These are phyloP conservation scores for Xylariomycetidae sp. DNA, from an alignment of 2,329 filamentous ascomycete genomes.

Conservation along the genomic window DNA sequence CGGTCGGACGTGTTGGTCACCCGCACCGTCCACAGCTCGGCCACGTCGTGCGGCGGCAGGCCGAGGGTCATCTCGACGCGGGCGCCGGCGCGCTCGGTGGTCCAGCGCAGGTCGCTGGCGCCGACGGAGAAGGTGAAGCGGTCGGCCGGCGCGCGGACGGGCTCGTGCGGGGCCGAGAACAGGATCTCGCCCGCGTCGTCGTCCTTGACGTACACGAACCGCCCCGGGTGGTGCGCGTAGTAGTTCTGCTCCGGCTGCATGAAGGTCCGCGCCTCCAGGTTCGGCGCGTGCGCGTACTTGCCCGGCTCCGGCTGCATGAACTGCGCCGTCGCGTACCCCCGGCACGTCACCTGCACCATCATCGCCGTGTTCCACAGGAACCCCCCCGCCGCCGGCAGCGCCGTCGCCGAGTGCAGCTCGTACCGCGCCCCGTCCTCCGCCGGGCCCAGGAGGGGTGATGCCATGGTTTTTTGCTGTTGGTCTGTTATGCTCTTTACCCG, in stretches of 20 bases:
- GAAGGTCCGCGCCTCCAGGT: constrained; percentile 52
- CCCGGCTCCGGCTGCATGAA: constrained; percentile 57
- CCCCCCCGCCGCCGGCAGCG: constrained; percentile 48
- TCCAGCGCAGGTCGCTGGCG: constrained; percentile 50
- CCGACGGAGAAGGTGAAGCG: constrained; percentile 47
- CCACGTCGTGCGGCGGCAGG: constrained; percentile 47
- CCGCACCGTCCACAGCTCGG: constrained; percentile 49
- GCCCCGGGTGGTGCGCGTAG: constrained; percentile 52
- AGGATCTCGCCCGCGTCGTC: constrained; percentile 39
- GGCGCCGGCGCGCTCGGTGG: constrained; percentile 42
- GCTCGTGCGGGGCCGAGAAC: constrained; percentile 52
- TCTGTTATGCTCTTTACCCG: no score
- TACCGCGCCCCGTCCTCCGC: constrained; percentile 46
- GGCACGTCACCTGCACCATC: constrained; percentile 55
- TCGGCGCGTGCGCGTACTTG: constrained; percentile 54
- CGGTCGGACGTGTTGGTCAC: constrained; percentile 43
- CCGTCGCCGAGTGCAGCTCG: constrained; percentile 48
- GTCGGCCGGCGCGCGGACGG: constrained; percentile 42
- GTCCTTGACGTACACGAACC: constrained; percentile 54
- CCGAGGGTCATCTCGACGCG: constrained; percentile 45
- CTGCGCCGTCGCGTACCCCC: constrained; percentile 51
- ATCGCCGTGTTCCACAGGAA: constrained; percentile 57
- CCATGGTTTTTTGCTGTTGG: no score
- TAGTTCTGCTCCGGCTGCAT: constrained; percentile 57
- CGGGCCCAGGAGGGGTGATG: constrained; percentile 17